Evolutionary conservation across 2,329 filamentous ascomycete genomes (phyloP).

Genomic region (Moelleriella libera): DNA sequence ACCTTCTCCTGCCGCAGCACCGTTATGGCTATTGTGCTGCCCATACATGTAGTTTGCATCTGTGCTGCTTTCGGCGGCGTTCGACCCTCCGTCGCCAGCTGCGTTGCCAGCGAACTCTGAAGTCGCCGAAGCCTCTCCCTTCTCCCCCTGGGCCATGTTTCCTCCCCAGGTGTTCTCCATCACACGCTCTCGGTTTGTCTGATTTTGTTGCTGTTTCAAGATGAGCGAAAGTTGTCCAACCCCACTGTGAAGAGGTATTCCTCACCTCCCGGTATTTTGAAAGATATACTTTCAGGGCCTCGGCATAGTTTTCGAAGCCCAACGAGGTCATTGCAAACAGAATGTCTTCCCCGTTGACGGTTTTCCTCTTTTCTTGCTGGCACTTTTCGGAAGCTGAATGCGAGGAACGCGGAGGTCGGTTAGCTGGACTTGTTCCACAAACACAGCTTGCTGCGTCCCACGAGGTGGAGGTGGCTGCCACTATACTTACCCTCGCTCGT

Average conservation of each 20-base stretch:
- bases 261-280: conserved; percentile 95
- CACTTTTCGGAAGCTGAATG: conserved; percentile 87
- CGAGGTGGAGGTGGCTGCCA: background rate
- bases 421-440: background rate
- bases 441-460: background rate
- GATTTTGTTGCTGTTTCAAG: conserved; percentile 22
- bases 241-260: conserved; percentile 1
- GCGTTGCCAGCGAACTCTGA: conserved; percentile 19
- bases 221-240: too few species aligned
- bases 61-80: conserved; percentile 23
- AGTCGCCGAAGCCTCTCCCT: conserved; percentile 14
- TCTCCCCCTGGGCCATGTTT: conserved; percentile 17
- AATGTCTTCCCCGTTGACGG: conserved; percentile 97
- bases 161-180: conserved; percentile 19
- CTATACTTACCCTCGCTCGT: conserved; percentile 78
- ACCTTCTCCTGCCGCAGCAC: conserved; percentile 34
- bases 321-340: conserved; percentile 98
- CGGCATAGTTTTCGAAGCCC: conserved; percentile 96
- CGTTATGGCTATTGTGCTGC: conserved; percentile 43
- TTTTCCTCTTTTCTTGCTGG: conserved; percentile 98
- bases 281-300: conserved; percentile 95
- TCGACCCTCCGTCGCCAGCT: conserved; percentile 24
- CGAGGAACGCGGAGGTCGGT: background rate
- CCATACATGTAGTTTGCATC: conserved; percentile 37
- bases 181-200: conserved; percentile 24